phyloP scores from a whole-genome alignment of 2,329 filamentous ascomycete species.

The Plectosphaerella cucumerina region DNA sequence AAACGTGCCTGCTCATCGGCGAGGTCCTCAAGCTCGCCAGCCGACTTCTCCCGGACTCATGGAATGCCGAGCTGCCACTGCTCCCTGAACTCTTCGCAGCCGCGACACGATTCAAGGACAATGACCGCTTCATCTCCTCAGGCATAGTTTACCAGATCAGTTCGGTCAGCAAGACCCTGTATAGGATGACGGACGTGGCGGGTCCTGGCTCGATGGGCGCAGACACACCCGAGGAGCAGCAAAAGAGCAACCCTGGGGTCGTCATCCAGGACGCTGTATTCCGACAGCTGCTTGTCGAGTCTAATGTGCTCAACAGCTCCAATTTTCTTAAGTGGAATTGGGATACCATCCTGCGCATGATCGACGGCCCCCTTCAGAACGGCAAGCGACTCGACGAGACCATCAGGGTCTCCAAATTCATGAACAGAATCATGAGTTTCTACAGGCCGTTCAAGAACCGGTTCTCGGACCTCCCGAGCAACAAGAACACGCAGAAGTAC shows the following conservation, averaged over 20 bases:
- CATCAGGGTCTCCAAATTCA: slow-evolving; percentile 90
- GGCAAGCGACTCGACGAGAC: slow-evolving; percentile 92
- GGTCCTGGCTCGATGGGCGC: slow-evolving; percentile 32
- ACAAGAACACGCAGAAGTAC: slow-evolving; percentile 90
- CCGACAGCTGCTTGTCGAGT: slow-evolving; percentile 66
- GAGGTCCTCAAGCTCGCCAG: slow-evolving; percentile 89
- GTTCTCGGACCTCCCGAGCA: slow-evolving; percentile 86
- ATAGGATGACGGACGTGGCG: slow-evolving; percentile 60
- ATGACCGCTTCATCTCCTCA: slow-evolving; percentile 75
- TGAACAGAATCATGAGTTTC: slow-evolving; percentile 91
- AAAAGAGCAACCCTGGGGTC: slow-evolving; percentile 43
- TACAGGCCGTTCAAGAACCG: slow-evolving; percentile 96
- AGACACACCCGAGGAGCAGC: slow-evolving; percentile 50
- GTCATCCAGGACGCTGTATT: slow-evolving; percentile 59
- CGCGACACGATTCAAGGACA: slow-evolving; percentile 66
- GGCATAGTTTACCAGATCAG: slow-evolving; percentile 97
- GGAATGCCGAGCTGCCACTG: slow-evolving; percentile 82
- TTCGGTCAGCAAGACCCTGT: slow-evolving; percentile 90
- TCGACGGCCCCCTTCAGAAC: slow-evolving; percentile 88
- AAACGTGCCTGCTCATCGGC: slow-evolving; percentile 84
- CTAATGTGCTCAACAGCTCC: slow-evolving; percentile 80
- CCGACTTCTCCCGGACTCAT: slow-evolving; percentile 73
- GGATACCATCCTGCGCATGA: slow-evolving; percentile 85
- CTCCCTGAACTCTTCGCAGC: slow-evolving; percentile 80
- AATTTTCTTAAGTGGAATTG: slow-evolving; percentile 97